Percentiles rank a stretch among this genome's conserved stretches.
These are phyloP conservation scores for Mycena sanguinolenta DNA, from an alignment of 768 basidiomycete genomes.

Conservation along the genomic window DNA sequence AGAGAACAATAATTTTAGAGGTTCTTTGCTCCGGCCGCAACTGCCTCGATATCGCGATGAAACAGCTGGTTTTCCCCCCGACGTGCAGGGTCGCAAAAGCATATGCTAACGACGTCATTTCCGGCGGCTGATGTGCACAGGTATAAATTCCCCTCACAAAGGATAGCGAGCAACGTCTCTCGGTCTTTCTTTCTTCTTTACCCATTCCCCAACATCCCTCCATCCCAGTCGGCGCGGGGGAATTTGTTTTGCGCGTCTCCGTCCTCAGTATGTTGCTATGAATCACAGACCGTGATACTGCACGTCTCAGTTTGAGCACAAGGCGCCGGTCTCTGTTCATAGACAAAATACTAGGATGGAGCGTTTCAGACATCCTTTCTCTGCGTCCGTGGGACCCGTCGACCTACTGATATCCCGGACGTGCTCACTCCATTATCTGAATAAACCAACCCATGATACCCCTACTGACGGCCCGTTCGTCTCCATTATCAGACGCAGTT, in stretches of 20 bases:
- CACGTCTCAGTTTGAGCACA: constrained; percentile 51
- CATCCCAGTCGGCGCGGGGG: neutral
- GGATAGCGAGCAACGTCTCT: neutral
- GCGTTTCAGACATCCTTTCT: constrained; percentile 26
- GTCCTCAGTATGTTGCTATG: constrained; percentile 49
- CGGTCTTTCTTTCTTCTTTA: neutral
- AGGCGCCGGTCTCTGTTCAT: constrained; percentile 64
- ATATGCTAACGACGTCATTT: constrained; percentile 14
- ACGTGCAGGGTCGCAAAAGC: neutral
- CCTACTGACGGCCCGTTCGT: too few relatives aligned
- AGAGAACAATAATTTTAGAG: neutral
- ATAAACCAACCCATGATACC: too few relatives aligned
- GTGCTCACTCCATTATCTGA: too few relatives aligned
- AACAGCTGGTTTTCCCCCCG: too few relatives aligned
- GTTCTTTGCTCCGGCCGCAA: constrained; percentile 13
- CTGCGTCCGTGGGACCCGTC: neutral
- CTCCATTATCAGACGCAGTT: too few relatives aligned
- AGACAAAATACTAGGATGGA: constrained; percentile 66
- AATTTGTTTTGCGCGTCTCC: constrained; percentile 18
- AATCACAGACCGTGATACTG: constrained; percentile 50
- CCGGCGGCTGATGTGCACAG: neutral
- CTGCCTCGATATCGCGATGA: neutral
- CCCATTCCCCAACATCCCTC: neutral
- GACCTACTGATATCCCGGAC: too few relatives aligned
- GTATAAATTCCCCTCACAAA: neutral